phyloP scores from a whole-genome alignment of 768 basidiomycete genomes.

The Lactarius pseudohatsudake region DNA sequence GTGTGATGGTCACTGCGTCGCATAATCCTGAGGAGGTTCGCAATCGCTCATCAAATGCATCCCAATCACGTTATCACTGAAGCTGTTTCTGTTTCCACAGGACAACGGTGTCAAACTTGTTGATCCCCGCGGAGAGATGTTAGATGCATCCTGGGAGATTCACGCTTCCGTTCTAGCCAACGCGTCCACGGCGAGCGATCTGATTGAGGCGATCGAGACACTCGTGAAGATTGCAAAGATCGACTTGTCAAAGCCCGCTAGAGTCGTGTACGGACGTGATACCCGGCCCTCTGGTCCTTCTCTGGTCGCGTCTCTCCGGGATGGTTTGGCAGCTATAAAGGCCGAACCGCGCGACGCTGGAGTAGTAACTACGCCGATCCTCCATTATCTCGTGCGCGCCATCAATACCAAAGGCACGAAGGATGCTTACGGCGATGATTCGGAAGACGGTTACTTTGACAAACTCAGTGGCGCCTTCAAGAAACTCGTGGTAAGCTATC shows the following conservation, averaged over 20 bases:
- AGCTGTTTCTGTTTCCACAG: conserved; percentile 41
- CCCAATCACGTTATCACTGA: conserved; percentile 11
- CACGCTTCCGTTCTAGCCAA: conserved; percentile 89
- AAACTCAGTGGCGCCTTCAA: conserved; percentile 85
- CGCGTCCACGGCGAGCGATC: conserved; percentile 68
- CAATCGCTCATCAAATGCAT: conserved; percentile 34
- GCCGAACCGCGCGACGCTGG: conserved; percentile 73
- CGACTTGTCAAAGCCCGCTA: conserved; percentile 73
- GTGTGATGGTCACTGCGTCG: conserved; percentile 99
- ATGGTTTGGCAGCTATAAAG: conserved; percentile 75
- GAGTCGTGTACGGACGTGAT: conserved; percentile 89
- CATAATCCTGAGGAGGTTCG: conserved; percentile 90
- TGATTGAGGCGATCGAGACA: conserved; percentile 60
- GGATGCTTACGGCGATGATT: conserved; percentile 77
- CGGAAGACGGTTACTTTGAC: conserved; percentile 77
- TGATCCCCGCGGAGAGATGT: conserved; percentile 97
- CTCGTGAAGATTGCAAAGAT: conserved; percentile 69
- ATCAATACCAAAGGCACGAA: conserved; percentile 83
- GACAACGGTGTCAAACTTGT: conserved; percentile 99
- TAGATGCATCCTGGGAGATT: conserved; percentile 88
- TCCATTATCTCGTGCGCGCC: conserved; percentile 91
- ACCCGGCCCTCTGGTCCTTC: conserved; percentile 84
- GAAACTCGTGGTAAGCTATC: conserved; percentile 72
- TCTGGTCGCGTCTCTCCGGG: conserved; percentile 74
- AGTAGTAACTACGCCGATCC: conserved; percentile 88